Evolutionary conservation across 2,329 filamentous ascomycete genomes (phyloP).

Genomic region (Phialemoniopsis sp.): DNA sequence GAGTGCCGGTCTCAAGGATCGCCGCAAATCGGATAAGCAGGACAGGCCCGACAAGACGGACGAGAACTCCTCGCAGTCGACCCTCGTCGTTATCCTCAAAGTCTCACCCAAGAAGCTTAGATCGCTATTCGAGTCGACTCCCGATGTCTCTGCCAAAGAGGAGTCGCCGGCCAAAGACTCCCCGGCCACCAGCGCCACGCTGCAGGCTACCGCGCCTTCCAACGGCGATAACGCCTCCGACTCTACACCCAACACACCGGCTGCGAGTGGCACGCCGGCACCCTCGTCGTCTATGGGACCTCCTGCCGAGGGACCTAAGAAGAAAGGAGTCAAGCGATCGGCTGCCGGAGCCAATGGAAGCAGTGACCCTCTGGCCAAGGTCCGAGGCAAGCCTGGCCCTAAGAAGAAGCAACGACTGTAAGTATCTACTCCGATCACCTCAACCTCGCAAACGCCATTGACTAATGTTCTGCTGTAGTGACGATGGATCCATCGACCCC

Average conservation of each 20-base stretch:
- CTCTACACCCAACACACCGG: slow-evolving; percentile 57
- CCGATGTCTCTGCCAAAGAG: slow-evolving; percentile 28
- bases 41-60: slow-evolving; percentile 6
- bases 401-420: slow-evolving; percentile 97
- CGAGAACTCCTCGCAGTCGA: slow-evolving; percentile 4
- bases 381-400: slow-evolving; percentile 83
- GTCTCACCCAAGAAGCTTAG: slow-evolving; percentile 46
- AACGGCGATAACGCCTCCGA: slow-evolving; percentile 48
- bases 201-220: slow-evolving; percentile 18
- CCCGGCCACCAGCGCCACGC: slow-evolving; percentile 34
- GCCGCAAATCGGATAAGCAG: slow-evolving; percentile 34
- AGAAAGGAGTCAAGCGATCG: slow-evolving; percentile 70
- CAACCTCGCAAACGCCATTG: slow-evolving; percentile 7
- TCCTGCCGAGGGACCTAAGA: slow-evolving; percentile 60
- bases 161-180: slow-evolving; percentile 35
- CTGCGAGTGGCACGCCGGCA: slow-evolving; percentile 49
- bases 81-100: slow-evolving; percentile 45
- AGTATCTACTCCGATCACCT: slow-evolving; percentile 33
- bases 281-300: slow-evolving; percentile 53
- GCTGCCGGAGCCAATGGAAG: slow-evolving; percentile 53
- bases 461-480: slow-evolving; percentile 30
- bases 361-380: slow-evolving; percentile 61
- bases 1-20: slow-evolving; percentile 31
- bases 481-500: slow-evolving; percentile 60
- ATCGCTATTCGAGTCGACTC: slow-evolving; percentile 44